A percentile compares a stretch with the other conserved stretches of the same genome.
phyloP scores from a whole-genome alignment of 192 early-diverging fungal species.

The Podila epicladia region DNA sequence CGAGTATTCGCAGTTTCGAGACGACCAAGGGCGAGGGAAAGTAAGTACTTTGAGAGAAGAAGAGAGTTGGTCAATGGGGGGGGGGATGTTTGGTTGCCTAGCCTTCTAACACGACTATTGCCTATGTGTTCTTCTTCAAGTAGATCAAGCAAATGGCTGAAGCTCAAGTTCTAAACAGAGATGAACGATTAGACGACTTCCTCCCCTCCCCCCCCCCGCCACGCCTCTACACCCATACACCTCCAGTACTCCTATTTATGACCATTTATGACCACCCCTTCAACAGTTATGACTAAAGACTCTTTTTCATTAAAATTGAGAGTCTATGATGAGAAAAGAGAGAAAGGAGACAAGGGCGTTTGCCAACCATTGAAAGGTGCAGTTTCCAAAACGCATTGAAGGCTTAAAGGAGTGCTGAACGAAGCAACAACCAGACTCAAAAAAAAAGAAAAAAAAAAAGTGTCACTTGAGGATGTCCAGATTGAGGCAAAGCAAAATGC shows the following conservation, averaged over 20 bases:
- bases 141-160: conserved; percentile 24
- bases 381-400: too few relatives aligned
- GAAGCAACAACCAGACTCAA: too few relatives aligned
- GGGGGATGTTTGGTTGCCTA: neutral
- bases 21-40: conserved; percentile 28
- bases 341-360: neutral
- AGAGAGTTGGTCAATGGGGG: too few relatives aligned
- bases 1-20: conserved; percentile 26
- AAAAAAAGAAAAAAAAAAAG: too few relatives aligned
- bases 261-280: neutral
- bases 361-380: too few relatives aligned
- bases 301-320: neutral
- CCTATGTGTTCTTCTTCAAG: neutral
- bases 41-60: neutral
- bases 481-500: too few relatives aligned
- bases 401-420: too few relatives aligned
- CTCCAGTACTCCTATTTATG: neutral
- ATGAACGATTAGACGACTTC: neutral
- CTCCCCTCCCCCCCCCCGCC: too few relatives aligned
- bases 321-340: neutral
- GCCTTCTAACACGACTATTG: neutral
- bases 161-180: conserved; percentile 15
- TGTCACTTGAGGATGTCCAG: too few relatives aligned
- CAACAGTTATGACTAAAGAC: neutral
- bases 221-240: too few relatives aligned